Percentiles rank a stretch among this genome's conserved stretches.
phyloP scores from a whole-genome alignment of 805 yeast genomes.

The Saturnispora sanitii region DNA sequence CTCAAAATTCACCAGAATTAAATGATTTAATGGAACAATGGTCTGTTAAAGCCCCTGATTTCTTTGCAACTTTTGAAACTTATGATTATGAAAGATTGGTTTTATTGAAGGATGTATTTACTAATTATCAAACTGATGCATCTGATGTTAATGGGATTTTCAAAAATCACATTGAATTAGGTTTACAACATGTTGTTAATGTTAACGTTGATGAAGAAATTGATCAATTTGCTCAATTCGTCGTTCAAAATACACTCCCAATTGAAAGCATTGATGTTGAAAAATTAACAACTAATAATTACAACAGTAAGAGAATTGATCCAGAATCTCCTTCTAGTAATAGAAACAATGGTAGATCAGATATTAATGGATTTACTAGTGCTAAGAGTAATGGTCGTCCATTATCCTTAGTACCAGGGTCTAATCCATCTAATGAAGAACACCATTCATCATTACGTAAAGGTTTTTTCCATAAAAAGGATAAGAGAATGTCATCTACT shows the following conservation, averaged over 20 bases:
- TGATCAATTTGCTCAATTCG: conserved; percentile 39
- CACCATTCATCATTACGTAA: conserved; percentile 10
- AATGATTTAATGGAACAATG: conserved; percentile 47
- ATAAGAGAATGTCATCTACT: conserved; percentile 12
- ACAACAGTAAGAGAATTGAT: too few species aligned
- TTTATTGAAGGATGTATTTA: conserved; percentile 54
- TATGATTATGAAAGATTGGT: conserved; percentile 56
- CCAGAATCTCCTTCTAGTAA: conserved; percentile 11
- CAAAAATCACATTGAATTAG: conserved; percentile 46
- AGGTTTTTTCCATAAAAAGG: conserved; percentile 11
- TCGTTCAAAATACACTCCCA: conserved; percentile 20
- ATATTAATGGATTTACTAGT: background rate
- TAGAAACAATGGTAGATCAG: conserved; percentile 14
- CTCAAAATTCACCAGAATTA: conserved; percentile 24
- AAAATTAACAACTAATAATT: conserved; percentile 5
- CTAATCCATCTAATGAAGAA: conserved; percentile 2
- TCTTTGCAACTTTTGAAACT: conserved; percentile 64
- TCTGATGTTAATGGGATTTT: conserved; percentile 41
- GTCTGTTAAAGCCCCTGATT: conserved; percentile 70
- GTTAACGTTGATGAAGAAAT: conserved; percentile 56
- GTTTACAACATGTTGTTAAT: conserved; percentile 55
- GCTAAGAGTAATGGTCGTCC: background rate
- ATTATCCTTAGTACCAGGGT: background rate
- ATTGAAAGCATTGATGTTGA: conserved; percentile 18
- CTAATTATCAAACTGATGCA: conserved; percentile 53